Evolutionary conservation across 345 rosid species (phyloP).

Genomic region (Citrus hindsii): DNA sequence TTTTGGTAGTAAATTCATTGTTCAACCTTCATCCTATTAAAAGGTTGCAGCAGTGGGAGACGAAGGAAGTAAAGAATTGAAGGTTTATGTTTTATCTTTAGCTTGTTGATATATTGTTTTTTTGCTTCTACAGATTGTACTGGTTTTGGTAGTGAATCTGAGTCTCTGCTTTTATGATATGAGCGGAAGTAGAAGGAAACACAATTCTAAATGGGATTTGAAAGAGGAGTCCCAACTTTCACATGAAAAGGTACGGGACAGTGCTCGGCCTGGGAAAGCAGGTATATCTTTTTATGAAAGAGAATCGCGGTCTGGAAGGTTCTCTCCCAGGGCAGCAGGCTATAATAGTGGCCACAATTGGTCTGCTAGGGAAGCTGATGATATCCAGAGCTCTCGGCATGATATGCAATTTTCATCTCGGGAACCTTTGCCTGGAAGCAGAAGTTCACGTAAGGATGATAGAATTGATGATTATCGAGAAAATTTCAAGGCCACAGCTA

Average conservation of each 20-base stretch:
- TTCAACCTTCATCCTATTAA: not conserved
- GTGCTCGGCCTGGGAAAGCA: constrained; percentile 39
- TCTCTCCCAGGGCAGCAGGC: constrained; percentile 40
- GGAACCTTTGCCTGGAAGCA: constrained; percentile 56
- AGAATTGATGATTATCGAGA: constrained; percentile 26
- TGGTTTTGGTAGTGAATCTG: constrained; percentile 15
- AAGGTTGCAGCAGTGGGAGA: not conserved
- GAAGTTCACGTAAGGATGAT: constrained; percentile 49
- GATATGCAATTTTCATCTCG: constrained; percentile 28
- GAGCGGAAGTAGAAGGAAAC: constrained; percentile 63
- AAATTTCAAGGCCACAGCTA: constrained; percentile 23
- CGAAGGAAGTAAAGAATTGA: not conserved
- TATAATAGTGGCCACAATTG: constrained; percentile 43
- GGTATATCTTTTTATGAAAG: constrained; percentile 37
- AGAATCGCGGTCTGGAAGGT: constrained; percentile 44
- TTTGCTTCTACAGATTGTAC: constrained; percentile 13
- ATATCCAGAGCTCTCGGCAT: constrained; percentile 33
- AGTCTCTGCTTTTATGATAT: constrained; percentile 28
- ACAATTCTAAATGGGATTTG: constrained; percentile 76
- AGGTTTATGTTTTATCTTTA: not conserved
- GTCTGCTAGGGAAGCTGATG: constrained; percentile 37
- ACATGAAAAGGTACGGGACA: constrained; percentile 32
- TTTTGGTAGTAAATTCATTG: not conserved
- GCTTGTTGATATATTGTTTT: constrained; percentile 5
- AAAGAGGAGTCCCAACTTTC: constrained; percentile 54